A percentile compares a stretch with the other conserved stretches of the same genome.
phyloP scores from a whole-genome alignment of 495 filamentous ascomycete species.

The Neurospora cerealis region DNA sequence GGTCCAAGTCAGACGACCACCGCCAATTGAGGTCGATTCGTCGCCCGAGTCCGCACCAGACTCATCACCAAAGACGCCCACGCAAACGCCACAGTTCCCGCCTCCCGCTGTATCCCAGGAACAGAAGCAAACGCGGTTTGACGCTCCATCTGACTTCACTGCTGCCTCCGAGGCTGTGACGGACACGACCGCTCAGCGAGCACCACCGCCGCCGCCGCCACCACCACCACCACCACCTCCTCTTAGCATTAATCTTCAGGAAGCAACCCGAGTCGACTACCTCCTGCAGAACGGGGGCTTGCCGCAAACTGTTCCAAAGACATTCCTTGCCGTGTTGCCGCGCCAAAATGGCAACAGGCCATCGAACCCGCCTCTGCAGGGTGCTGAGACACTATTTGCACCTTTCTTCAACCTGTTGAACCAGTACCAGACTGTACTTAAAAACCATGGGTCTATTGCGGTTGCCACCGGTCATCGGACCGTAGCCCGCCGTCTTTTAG shows the following conservation, averaged over 20 bases:
- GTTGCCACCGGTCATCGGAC: conserved; percentile 94
- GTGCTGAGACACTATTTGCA: conserved; percentile 61
- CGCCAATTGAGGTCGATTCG: conserved; percentile 28
- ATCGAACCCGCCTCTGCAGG: conserved; percentile 42
- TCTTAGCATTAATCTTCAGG: conserved; percentile 53
- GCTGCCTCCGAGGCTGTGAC: conserved; percentile 29
- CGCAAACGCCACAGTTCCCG: conserved; percentile 40
- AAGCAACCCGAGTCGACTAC: conserved; percentile 74
- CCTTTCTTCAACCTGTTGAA: conserved; percentile 74
- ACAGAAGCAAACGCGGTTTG: conserved; percentile 21
- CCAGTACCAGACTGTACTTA: conserved; percentile 72
- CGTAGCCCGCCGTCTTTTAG: conserved; percentile 84
- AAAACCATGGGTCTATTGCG: conserved; percentile 76
- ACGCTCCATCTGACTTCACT: conserved; percentile 22
- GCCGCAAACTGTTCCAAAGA: conserved; percentile 50
- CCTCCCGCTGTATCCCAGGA: conserved; percentile 24
- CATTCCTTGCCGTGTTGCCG: conserved; percentile 49
- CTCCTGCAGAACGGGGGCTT: conserved; percentile 79
- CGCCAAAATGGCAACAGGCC: conserved; percentile 37
- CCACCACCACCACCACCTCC: conserved; percentile 75
- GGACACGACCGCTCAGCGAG: neutral
- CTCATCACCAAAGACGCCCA: conserved; percentile 49
- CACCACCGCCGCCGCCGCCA: conserved; percentile 46
- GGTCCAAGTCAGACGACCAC: conserved; percentile 4
- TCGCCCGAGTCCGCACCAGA: conserved; percentile 40